Percentiles rank a stretch among this genome's conserved stretches.
Conservation (phyloP, 352 stramenopile genomes). For the Phytophthora capsici region DNA sequence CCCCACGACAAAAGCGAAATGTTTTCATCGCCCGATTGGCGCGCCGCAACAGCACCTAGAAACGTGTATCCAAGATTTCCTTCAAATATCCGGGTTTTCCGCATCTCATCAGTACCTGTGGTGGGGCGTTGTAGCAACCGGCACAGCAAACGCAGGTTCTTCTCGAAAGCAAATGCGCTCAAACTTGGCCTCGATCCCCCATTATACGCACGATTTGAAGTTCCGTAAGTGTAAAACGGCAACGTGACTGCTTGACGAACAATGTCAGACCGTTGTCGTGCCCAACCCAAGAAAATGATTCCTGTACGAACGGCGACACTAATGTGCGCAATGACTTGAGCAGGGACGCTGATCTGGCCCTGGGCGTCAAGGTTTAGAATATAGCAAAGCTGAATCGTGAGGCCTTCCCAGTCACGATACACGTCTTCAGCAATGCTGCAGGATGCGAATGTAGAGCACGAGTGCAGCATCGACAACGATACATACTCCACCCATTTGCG, state of each 20-base stretch:
- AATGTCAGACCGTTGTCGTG: slow-evolving; percentile 61
- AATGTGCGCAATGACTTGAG: slow-evolving; percentile 62
- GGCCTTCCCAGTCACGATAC: slow-evolving; percentile 83
- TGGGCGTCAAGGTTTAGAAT: slow-evolving; percentile 73
- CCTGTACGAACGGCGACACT: slow-evolving; percentile 75
- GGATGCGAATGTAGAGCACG: slow-evolving; percentile 78
- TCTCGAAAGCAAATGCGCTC: slow-evolving; percentile 68
- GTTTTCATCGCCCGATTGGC: slow-evolving; percentile 31
- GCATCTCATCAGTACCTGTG: slow-evolving; percentile 11
- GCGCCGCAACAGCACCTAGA: slow-evolving; percentile 46
- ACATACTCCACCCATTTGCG: slow-evolving; percentile 87
- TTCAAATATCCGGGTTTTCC: slow-evolving; percentile 38
- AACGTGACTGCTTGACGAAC: slow-evolving; percentile 67
- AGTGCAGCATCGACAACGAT: slow-evolving; percentile 80
- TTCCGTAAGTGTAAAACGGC: slow-evolving; percentile 56
- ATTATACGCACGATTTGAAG: slow-evolving; percentile 2
- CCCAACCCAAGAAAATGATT: slow-evolving; percentile 80
- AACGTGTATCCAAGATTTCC: slow-evolving; percentile 78
- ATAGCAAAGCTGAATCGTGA: slow-evolving; percentile 86
- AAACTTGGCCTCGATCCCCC: slow-evolving; percentile 39
- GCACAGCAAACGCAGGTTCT: slow-evolving; percentile 63
- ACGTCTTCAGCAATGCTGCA: slow-evolving; percentile 78
- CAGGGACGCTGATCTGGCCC: slow-evolving; percentile 57
- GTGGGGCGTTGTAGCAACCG: slow-evolving; percentile 41
- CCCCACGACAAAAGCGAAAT: slow-evolving; percentile 47